These are phyloP conservation scores for Daedaleopsis nitida DNA, from an alignment of 768 basidiomycete genomes.

Conservation along the genomic window DNA sequence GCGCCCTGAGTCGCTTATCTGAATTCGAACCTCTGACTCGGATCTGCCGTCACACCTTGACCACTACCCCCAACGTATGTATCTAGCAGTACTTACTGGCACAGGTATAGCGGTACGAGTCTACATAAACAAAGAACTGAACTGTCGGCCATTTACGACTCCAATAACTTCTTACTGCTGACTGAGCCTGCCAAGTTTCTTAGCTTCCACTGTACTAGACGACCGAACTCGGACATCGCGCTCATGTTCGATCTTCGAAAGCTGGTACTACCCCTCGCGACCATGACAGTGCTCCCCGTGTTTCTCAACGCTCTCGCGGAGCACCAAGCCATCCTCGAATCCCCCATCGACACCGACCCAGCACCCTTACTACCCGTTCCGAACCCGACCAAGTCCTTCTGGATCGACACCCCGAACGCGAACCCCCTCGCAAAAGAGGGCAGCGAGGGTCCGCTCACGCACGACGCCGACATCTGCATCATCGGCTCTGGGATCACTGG, in stretches of 20 bases:
- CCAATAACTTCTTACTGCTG: no score
- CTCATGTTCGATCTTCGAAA: neutral
- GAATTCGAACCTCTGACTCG: no score
- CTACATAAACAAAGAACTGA: no score
- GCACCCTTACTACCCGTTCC: conserved; percentile 48
- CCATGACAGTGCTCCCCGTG: conserved; percentile 21
- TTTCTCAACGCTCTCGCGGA: conserved; percentile 21
- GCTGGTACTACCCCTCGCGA: neutral
- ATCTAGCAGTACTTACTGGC: no score
- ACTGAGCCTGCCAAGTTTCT: no score
- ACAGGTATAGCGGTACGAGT: no score
- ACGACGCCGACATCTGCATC: conserved; percentile 71
- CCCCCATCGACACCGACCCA: conserved; percentile 7
- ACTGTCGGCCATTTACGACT: no score
- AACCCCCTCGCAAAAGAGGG: conserved; percentile 72
- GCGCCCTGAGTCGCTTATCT: no score
- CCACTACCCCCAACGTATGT: no score
- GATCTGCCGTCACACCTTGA: no score
- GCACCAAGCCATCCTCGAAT: conserved; percentile 19
- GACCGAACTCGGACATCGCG: no score
- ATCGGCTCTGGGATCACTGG: conserved; percentile 84
- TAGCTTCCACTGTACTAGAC: no score
- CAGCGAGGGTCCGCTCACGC: conserved; percentile 59
- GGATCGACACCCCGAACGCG: conserved; percentile 58
- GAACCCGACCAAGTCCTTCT: conserved; percentile 74